phyloP scores from a whole-genome alignment of 2,329 filamentous ascomycete genomes.

The Monosporascus ibericus region DNA sequence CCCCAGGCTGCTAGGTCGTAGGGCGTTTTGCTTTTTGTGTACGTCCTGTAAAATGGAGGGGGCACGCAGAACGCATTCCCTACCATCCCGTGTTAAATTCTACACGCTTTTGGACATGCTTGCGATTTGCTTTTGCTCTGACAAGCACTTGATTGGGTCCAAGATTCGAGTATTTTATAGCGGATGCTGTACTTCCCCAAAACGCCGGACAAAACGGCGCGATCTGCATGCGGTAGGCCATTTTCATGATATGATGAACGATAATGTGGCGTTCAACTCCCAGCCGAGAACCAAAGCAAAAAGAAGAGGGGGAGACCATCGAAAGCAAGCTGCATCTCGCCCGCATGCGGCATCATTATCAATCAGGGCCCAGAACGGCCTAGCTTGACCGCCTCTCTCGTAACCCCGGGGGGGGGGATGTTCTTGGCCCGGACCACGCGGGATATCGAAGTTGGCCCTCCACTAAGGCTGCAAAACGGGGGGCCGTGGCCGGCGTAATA shows the following conservation, averaged over 20 bases:
- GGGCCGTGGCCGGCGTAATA: background rate
- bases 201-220: no score
- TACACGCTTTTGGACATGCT: slow-evolving; percentile 13
- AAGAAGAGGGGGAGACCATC: background rate
- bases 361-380: background rate
- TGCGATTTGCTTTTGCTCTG: slow-evolving; percentile 3
- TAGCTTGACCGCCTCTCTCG: background rate
- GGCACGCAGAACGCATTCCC: no score
- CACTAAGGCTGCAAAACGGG: background rate
- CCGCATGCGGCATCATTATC: background rate
- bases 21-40: no score
- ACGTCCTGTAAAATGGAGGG: no score
- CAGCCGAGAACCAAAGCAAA: background rate
- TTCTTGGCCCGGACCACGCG: no score
- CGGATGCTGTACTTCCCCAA: no score
- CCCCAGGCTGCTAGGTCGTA: no score
- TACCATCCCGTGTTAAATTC: no score
- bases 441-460: background rate
- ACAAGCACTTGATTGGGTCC: slow-evolving; percentile 7
- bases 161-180: no score
- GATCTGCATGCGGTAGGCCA: background rate
- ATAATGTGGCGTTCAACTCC: background rate
- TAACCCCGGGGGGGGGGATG: no score
- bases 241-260: background rate
- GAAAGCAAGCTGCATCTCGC: background rate